Evolutionary conservation across 352 stramenopile species (phyloP), one percentile per base, ranked within the genome.

Genomic region (Pythium phragmitis): DNA sequence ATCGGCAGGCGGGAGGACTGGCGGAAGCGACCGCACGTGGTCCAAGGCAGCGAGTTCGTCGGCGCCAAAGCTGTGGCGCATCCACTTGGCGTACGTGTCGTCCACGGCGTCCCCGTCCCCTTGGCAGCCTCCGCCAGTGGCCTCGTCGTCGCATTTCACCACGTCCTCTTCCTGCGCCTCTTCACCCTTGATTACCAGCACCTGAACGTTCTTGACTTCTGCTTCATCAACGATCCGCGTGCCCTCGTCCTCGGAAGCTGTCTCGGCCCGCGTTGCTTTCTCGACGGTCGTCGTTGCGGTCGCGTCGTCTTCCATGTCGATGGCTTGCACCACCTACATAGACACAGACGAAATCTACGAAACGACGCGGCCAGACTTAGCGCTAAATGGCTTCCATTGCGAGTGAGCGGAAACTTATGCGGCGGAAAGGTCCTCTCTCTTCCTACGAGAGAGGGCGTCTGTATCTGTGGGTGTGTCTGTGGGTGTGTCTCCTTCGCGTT

Each of bases 391-490:
- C 51, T 33, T 59, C 19, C 52, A 58, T 59, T 50, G 19, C 26
- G 26, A 30, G 23, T 59, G 23, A 42, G 37, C 37, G 37, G 37
- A 3, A 30, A 5, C 37, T 42, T 42, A 42, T 12, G 14, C 9
- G 37, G 26, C 26, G 26, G 26, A 30, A 42, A 42, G 14, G 14
- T 6, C 14, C 37, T 42, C 37, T 62, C 13, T 45, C 55, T 43
- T 76, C 59, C 43, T 85, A 59, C 46, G 67, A 33, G 12, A 26
- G 33, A 26, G 12, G n/a, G 36, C 7, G 52, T 43, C 23, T 33
- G 56, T 55, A 13, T 21, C 33, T 56, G 55, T 58, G 7, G 28
- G 26, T 30, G 26, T 30, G 26, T 30, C 26, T 30, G 55, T 58
- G 7, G 28, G 26, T 30, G 26, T 30, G 26, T 30, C 26, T 30